These are phyloP conservation scores for Aureobasidium sp. DNA, from an alignment of 2,329 filamentous ascomycete species.

Conservation along the genomic window DNA sequence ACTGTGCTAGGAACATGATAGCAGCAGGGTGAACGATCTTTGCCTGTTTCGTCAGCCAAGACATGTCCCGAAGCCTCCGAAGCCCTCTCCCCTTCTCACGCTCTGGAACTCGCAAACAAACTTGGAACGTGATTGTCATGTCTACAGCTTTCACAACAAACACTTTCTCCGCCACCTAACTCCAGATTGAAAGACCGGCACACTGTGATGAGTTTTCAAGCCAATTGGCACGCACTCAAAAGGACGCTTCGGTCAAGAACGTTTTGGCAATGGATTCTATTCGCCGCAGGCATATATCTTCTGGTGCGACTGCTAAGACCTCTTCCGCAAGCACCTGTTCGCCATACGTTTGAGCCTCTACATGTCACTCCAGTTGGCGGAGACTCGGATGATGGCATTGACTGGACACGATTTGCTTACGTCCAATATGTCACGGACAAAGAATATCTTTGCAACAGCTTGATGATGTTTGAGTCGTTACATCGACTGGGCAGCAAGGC, in stretches of 20 bases:
- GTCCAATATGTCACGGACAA: constrained; percentile 38
- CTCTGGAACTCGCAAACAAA: not conserved
- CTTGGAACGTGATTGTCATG: not conserved
- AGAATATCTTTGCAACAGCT: constrained; percentile 37
- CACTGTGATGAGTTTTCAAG: not conserved
- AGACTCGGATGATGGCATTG: constrained; percentile 16
- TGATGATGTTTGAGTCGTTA: constrained; percentile 39
- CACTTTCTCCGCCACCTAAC: not conserved
- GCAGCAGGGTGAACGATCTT: not conserved
- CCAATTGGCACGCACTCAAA: not conserved
- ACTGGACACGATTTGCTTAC: constrained; percentile 37
- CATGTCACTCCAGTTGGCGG: not conserved
- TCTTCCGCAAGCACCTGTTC: not conserved
- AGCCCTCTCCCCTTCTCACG: not conserved
- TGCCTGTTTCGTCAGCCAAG: constrained; percentile 2
- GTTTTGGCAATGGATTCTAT: constrained; percentile 13
- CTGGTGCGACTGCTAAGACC: constrained; percentile 2
- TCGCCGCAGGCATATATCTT: constrained; percentile 3
- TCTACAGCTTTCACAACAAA: not conserved
- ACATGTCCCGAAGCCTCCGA: not conserved
- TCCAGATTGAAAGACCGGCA: not conserved
- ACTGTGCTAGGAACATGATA: not conserved
- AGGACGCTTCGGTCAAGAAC: constrained; percentile 6
- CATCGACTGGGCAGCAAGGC: constrained; percentile 35
- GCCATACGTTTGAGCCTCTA: constrained; percentile 3